Evolutionary conservation across 805 yeast species (phyloP), one percentile per base, ranked within the genome.

Genomic region (Kazachstania kunashirensis): DNA sequence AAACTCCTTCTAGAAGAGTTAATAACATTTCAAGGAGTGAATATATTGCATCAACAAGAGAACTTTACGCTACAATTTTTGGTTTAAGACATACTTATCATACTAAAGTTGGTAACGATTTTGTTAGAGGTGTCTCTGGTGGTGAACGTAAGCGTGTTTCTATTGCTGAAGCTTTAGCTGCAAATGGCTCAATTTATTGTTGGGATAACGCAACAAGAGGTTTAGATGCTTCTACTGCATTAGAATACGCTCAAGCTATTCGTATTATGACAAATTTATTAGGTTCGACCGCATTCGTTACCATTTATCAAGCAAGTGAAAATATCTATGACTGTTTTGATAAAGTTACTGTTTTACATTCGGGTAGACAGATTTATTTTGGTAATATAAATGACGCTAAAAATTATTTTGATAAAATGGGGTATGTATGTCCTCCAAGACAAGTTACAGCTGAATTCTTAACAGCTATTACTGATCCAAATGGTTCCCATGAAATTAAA

Each of bases 111-210:
- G 79, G 79, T 37, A 66, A 67, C 52, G 78, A 73, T 40, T 65
- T 66, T 32, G 66, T 77, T 24, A 70, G 84, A 57, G 84, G 86
- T 62, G 82, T 79, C 23, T 78, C 89, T 37, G 89, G 94, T 52
- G 92, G 94, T 67, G 92, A 84, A 61, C 67, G 94, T 47, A 82
- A 82, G 60, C 73, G 94, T 63, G 89, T 84, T 9, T 79, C 89
- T 11, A 77, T 84, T 50, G 84, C 86, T 12, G 94, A 84, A 61
- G 83, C 80, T 2, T 59, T 77, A 26, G 70, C 77, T 14, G 66
- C 74, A 20, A 69, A 75, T 25, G 78, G 81, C 17, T 57, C 71
- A 15, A 56, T 77, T 19, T 73, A 68, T 45, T 73, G 78, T 55
- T 76, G 80, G 72, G 84, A 80, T 60, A 81, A 81, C 51, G 76